Percentiles rank a stretch among this genome's conserved stretches.
These are phyloP conservation scores for Penicillium ochrochloron DNA, from an alignment of 495 filamentous ascomycete species.

Conservation along the genomic window DNA sequence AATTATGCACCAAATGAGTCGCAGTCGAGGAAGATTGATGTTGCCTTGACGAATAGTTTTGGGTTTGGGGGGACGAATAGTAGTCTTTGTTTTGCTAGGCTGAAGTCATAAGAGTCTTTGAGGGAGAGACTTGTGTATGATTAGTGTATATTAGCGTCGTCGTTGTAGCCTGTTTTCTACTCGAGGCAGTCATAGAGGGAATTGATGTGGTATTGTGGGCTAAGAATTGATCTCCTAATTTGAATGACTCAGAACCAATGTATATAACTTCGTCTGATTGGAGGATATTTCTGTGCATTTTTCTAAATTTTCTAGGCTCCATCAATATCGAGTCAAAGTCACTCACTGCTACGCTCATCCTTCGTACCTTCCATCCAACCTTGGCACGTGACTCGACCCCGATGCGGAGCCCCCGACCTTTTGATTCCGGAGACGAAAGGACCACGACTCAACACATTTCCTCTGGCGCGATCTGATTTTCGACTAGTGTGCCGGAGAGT, in stretches of 20 bases:
- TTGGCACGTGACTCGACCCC: conserved; percentile 39
- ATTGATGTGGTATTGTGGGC: neutral
- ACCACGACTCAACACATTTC: conserved; percentile 18
- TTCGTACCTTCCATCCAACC: neutral
- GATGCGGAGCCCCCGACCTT: conserved; percentile 44
- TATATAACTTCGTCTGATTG: neutral
- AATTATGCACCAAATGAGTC: conserved; percentile 80
- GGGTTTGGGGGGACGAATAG: conserved; percentile 98
- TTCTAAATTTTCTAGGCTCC: neutral
- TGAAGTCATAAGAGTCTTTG: too few species aligned
- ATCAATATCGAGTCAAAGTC: neutral
- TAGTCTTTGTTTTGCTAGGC: conserved; percentile 35
- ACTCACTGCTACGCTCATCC: neutral
- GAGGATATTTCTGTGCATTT: neutral
- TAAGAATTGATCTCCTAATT: neutral
- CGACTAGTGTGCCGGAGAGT: conserved; percentile 12
- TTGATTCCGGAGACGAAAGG: conserved; percentile 22
- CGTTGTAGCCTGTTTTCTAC: neutral
- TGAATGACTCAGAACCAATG: neutral
- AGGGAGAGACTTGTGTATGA: conserved; percentile 13
- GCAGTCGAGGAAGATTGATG: conserved; percentile 71
- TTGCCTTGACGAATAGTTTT: conserved; percentile 92
- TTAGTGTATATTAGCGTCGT: conserved; percentile 10
- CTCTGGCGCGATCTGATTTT: conserved; percentile 6
- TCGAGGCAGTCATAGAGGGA: neutral